These are phyloP conservation scores for Vaccinium corymbosum DNA, from an alignment of 148 eudicot genomes.

Conservation along the genomic window DNA sequence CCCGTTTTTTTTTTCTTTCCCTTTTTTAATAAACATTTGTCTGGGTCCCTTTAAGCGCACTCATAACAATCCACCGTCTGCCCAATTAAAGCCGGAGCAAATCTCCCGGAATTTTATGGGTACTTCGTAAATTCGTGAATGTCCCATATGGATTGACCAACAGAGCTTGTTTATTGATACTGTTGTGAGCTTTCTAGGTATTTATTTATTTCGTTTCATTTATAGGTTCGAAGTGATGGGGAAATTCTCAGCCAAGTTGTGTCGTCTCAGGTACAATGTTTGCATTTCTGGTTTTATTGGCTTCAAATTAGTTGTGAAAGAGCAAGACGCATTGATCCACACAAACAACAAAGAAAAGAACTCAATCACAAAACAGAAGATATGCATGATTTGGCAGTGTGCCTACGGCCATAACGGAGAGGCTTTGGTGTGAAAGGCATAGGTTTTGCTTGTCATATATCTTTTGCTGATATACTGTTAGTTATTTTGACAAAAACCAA, in stretches of 20 bases:
- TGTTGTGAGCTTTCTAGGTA: constrained; percentile 11
- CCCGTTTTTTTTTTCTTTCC: no score
- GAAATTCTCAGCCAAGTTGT: constrained; percentile 96
- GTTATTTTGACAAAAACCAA: not conserved
- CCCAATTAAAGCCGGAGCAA: no score
- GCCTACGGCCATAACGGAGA: not conserved
- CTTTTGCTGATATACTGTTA: constrained; percentile 2
- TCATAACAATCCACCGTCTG: no score
- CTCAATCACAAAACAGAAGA: not conserved
- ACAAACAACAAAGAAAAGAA: not conserved
- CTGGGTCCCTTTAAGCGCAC: no score
- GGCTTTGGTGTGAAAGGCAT: not conserved
- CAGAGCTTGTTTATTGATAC: not conserved
- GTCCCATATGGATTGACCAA: no score
- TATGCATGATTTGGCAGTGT: not conserved
- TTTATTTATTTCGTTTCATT: not conserved
- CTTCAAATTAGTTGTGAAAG: not conserved
- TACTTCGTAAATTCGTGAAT: no score
- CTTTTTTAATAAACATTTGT: no score
- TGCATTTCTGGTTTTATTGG: not conserved
- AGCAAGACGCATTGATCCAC: not conserved
- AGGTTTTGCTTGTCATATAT: constrained; percentile 1
- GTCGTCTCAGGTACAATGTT: constrained; percentile 73
- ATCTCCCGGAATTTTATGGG: no score
- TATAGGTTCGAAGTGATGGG: constrained; percentile 80